These are phyloP conservation scores for Vishniacozyma victoriae DNA, from an alignment of 768 basidiomycete genomes.

Conservation along the genomic window DNA sequence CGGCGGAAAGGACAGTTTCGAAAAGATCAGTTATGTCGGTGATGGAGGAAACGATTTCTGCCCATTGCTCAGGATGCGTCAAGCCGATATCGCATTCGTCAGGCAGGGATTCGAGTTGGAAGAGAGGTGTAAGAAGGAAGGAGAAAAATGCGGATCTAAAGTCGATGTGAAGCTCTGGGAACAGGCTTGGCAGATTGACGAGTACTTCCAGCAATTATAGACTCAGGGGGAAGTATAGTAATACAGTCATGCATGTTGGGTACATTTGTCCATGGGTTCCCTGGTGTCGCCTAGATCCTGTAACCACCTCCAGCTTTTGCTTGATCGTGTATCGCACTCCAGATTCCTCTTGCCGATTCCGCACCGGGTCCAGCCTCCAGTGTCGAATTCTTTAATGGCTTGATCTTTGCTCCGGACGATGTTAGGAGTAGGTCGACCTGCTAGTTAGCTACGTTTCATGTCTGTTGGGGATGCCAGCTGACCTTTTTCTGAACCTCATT, in stretches of 20 bases:
- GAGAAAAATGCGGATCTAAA: slow-evolving; percentile 59
- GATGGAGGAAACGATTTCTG: slow-evolving; percentile 96
- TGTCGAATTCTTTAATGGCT: slow-evolving; percentile 38
- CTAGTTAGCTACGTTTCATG: neutral
- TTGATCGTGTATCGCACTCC: slow-evolving; percentile 37
- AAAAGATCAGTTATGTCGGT: slow-evolving; percentile 81
- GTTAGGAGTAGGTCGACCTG: slow-evolving; percentile 41
- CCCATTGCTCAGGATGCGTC: slow-evolving; percentile 72
- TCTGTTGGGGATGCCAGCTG: neutral
- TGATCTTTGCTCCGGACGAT: slow-evolving; percentile 42
- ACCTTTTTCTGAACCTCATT: slow-evolving; percentile 43
- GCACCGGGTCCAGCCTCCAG: slow-evolving; percentile 41
- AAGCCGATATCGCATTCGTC: slow-evolving; percentile 76
- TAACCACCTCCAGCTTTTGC: slow-evolving; percentile 27
- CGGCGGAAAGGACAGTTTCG: slow-evolving; percentile 55
- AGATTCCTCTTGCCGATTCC: slow-evolving; percentile 42
- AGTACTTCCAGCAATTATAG: slow-evolving; percentile 45
- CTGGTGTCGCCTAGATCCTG: slow-evolving; percentile 22
- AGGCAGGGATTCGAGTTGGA: slow-evolving; percentile 72
- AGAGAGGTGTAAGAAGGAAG: slow-evolving; percentile 69
- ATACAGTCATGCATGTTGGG: neutral
- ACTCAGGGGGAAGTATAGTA: neutral
- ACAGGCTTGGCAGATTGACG: slow-evolving; percentile 95
- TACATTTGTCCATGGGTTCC: neutral
- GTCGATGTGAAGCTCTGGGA: slow-evolving; percentile 77